Conservation (phyloP, 331 rosid species). For the Quercus lobata region DNA sequence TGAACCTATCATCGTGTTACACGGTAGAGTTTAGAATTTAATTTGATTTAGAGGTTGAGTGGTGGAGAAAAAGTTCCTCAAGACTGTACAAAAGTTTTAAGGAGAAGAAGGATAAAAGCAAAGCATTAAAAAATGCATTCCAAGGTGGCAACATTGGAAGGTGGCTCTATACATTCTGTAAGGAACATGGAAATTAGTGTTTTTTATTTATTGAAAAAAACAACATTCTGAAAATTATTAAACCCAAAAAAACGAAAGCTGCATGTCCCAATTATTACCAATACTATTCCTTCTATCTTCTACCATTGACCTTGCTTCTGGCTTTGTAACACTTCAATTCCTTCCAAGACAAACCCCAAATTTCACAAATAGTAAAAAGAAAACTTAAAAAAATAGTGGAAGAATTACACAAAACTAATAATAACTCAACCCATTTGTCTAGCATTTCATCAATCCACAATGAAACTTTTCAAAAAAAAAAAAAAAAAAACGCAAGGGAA, state of each 20-base stretch:
- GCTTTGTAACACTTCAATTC: constrained; percentile 20
- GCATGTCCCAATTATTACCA: constrained; percentile 72
- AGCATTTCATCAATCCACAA: constrained; percentile 13
- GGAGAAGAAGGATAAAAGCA: background rate
- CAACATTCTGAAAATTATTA: background rate
- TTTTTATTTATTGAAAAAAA: background rate
- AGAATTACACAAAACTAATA: background rate
- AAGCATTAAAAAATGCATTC: background rate
- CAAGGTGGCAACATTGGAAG: background rate
- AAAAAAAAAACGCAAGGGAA: background rate
- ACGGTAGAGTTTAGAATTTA: too few relatives aligned
- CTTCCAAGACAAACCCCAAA: background rate
- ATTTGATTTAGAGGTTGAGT: too few relatives aligned
- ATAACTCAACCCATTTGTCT: constrained; percentile 7
- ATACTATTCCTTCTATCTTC: constrained; percentile 45
- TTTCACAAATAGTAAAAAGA: background rate
- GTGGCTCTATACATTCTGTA: background rate
- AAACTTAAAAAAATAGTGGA: background rate
- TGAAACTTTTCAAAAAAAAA: background rate
- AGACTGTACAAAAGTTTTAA: too few relatives aligned
- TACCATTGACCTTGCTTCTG: constrained; percentile 50
- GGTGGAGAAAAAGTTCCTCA: too few relatives aligned
- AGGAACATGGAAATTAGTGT: background rate
- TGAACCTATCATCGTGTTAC: background rate
- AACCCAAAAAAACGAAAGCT: constrained; percentile 26